Evolutionary conservation across 2,329 filamentous ascomycete species (phyloP), one percentile per base, ranked within the genome.

Genomic region (Biscogniauxia marginata): DNA sequence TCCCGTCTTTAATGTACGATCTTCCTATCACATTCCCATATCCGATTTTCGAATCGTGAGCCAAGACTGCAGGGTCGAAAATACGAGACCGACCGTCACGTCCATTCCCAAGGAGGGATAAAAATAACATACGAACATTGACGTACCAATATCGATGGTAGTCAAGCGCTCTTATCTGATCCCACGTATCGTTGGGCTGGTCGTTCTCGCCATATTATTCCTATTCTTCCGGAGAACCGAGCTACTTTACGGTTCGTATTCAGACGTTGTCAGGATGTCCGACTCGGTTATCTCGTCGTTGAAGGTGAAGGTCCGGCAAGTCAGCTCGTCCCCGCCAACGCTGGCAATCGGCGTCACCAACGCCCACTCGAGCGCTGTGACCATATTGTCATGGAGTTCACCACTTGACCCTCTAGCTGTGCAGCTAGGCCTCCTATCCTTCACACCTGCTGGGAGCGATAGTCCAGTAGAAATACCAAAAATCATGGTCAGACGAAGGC

Each of bases 371-470:
- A 54, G 61, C 4, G 65, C 75, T 1, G 68, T 79, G 52, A 79
- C 75, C 1, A 61, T 80, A 20, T 70, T 80, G 34, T 67, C 63
- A 3, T 80, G 77, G 70, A 68, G 74, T 49, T 76, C 77, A 0
- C 77, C 77, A n/a, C 67, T 80, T n/a, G 77, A 80, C 59, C 66
- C 70, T 0, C 51, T 77, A 16, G 76, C 73, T 0, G 56, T 77
- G 47, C 70, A 74, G 52, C 68, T 79, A 3, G 77, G 77, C 7
- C 64, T 76, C n/a, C 51, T 79, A 4, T 65, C 67, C 30, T 70
- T 80, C 58, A 75, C 69, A 2, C 74, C 72, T 3, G 66, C 70
- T 2, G 71, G 70, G 1, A 66, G 67, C 16, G 63, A 64, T 4
- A 43, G 57, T 20, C 71, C 75, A 4, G 53, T 79, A 3, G 67